Conservation (phyloP, 345 rosid species). For the Bretschneidera sinensis region DNA sequence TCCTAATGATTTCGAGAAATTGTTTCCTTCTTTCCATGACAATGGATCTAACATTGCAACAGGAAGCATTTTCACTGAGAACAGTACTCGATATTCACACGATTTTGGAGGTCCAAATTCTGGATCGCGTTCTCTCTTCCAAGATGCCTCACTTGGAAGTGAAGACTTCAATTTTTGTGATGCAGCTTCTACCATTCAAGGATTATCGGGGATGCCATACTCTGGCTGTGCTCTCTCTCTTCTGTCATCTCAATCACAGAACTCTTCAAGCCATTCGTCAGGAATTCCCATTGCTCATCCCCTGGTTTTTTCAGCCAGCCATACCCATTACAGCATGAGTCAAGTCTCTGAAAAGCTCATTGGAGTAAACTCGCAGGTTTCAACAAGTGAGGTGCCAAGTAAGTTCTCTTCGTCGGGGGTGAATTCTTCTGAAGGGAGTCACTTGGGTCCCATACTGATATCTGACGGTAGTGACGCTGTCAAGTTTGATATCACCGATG, state of each 20-base stretch:
- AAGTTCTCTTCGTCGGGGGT: constrained; percentile 26
- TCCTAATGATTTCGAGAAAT: constrained; percentile 27
- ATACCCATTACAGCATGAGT: constrained; percentile 14
- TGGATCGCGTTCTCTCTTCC: constrained; percentile 29
- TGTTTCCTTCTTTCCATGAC: constrained; percentile 26
- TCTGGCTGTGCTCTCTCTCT: constrained; percentile 75
- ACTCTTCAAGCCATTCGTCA: constrained; percentile 32
- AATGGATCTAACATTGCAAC: constrained; percentile 21
- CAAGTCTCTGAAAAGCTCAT: constrained; percentile 26
- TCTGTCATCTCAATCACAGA: constrained; percentile 60
- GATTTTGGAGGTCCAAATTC: constrained; percentile 28
- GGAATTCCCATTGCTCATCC: constrained; percentile 31
- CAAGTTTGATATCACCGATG: constrained; percentile 25
- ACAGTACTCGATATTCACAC: constrained; percentile 19
- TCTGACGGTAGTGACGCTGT: constrained; percentile 25
- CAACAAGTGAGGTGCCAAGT: constrained; percentile 22
- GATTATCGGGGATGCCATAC: constrained; percentile 32
- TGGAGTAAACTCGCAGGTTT: constrained; percentile 24
- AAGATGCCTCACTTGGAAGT: constrained; percentile 23
- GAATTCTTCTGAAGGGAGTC: constrained; percentile 34
- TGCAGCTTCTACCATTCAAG: constrained; percentile 34
- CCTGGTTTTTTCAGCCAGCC: constrained; percentile 20
- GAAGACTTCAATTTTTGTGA: constrained; percentile 28
- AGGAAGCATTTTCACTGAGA: constrained; percentile 24
- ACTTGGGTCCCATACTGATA: constrained; percentile 21